phyloP scores from a whole-genome alignment of 2,329 filamentous ascomycete species.

The Apiospora kogelbergensis region DNA sequence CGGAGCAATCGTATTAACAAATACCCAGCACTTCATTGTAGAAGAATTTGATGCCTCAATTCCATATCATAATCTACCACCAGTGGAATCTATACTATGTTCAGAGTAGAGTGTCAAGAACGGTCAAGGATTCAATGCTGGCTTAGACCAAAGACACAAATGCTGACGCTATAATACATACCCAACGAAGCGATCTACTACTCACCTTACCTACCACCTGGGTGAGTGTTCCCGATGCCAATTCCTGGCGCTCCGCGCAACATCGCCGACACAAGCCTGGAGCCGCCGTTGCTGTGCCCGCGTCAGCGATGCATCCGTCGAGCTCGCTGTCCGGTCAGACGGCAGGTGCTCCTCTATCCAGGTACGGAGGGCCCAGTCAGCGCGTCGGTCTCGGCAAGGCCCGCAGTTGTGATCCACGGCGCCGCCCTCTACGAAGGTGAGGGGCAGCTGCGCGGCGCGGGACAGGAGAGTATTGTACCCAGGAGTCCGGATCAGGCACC shows the following conservation, averaged over 20 bases:
- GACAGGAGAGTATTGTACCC: not conserved
- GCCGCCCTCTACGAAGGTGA: conserved; percentile 8
- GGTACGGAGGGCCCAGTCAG: not conserved
- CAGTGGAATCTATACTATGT: not conserved
- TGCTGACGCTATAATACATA: not conserved
- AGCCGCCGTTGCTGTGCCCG: not conserved
- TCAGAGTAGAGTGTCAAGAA: not conserved
- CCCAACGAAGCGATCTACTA: not conserved
- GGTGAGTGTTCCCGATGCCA: not conserved
- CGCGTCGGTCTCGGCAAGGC: not conserved
- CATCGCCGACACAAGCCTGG: not conserved
- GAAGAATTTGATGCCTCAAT: not conserved
- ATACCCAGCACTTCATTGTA: not conserved
- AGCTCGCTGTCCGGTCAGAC: not conserved
- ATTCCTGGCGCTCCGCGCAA: not conserved
- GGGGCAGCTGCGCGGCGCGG: not conserved
- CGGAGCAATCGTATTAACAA: not conserved
- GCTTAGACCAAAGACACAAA: not conserved
- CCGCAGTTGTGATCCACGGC: not conserved
- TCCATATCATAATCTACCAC: not conserved
- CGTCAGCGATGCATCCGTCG: not conserved
- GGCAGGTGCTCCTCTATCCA: not conserved
- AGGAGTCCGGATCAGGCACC: not conserved
- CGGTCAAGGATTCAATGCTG: not conserved
- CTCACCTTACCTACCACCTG: not conserved